phyloP scores from a whole-genome alignment of 192 early-diverging fungal species.

The Podila epigama region DNA sequence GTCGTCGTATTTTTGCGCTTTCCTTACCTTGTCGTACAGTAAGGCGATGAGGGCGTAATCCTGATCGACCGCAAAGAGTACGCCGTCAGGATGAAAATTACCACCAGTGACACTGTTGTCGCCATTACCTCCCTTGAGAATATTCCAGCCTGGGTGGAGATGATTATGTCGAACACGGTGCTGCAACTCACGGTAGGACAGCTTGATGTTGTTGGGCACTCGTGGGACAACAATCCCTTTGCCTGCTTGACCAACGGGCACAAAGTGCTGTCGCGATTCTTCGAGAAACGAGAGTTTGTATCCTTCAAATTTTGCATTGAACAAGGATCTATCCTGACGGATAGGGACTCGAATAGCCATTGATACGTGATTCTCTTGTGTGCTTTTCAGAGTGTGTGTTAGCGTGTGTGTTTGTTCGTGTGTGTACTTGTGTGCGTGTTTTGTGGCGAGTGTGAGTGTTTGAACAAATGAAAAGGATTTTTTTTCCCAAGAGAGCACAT shows the following conservation, averaged over 20 bases:
- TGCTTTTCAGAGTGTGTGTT: not conserved
- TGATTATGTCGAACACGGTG: conserved; percentile 72
- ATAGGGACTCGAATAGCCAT: conserved; percentile 39
- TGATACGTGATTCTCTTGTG: too few species aligned
- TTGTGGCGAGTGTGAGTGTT: too few species aligned
- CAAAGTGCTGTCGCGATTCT: conserved; percentile 46
- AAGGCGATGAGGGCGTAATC: conserved; percentile 42
- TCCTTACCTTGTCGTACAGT: conserved; percentile 46
- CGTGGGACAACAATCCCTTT: conserved; percentile 46
- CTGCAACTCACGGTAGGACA: conserved; percentile 71
- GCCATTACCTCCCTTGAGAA: conserved; percentile 23
- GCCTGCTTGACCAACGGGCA: conserved; percentile 26
- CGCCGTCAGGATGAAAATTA: not conserved
- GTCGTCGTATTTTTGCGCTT: too few species aligned
- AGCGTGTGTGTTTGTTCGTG: too few species aligned
- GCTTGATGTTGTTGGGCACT: conserved; percentile 51
- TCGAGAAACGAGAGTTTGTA: conserved; percentile 72
- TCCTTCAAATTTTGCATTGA: conserved; percentile 75
- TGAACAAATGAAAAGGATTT: too few species aligned
- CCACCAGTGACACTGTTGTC: conserved; percentile 3
- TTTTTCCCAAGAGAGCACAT: too few species aligned
- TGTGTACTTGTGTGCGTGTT: too few species aligned
- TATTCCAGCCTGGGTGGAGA: conserved; percentile 59
- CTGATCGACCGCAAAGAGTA: conserved; percentile 53
- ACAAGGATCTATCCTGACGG: conserved; percentile 48